Base-by-base conservation (phyloP, 2,329 filamentous ascomycete species). In the Fusarium oxysporum region DNA sequence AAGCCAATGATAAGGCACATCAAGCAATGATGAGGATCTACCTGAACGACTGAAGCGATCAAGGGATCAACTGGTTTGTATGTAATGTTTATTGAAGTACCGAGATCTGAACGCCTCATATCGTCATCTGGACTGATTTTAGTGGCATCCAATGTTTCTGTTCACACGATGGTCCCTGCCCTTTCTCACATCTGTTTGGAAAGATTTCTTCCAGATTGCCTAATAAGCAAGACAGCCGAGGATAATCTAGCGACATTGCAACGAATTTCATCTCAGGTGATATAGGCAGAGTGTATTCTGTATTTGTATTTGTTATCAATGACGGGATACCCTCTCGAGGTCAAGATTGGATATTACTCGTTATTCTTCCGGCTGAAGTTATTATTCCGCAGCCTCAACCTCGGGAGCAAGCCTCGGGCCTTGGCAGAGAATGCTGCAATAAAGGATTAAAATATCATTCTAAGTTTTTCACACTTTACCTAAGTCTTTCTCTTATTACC, bases 191-290 rank as follows among this genome's bases (percentile, higher is more conserved):
- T 41, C 32, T 50, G 53, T 57, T 68, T 45, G 43, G 43, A 57
- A 68, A 11, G 43, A 64, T 55, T 37, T 51, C 28, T 59, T 60
- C 32, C 47, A 58, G 44, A 48, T 48, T 58, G 55, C 41, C 54
- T 50, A 48, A 54, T 60, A 38, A 55, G 55, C 28, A 68, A 62
- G 47, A 62, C 65, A 68, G 37, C 38, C 41, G 47, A 62, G 63
- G 41, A 50, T 25, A 58, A 54, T 55, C 43, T 56, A 69, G 65
- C 65, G 65, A 68, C 30, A 68, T 68, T 64, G 38, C 38, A 58
- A 43, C 21, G 50, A 40, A 54, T 40, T 21, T 28, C 47, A 53
- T 21, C 25, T 43, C 37, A 50, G 44, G 41, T 43, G 38, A 53
- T n/a, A 33, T 19, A 41, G 5, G 21, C 33, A 21, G 40, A 44